phyloP scores from a whole-genome alignment of 768 basidiomycete genomes.

The Gloeostereum incarnatum region DNA sequence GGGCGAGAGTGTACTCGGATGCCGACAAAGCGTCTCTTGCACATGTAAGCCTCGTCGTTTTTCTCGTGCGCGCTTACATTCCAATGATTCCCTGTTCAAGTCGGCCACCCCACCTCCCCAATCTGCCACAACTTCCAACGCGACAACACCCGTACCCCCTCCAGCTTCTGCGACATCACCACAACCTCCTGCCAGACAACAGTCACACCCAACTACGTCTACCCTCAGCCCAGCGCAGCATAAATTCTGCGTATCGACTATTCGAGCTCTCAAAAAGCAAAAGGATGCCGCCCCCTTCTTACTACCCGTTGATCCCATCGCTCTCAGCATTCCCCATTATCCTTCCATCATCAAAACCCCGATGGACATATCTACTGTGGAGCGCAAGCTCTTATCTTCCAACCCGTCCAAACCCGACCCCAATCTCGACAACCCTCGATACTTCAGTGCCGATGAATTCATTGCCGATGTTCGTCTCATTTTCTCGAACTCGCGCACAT shows the following conservation, averaged over 20 bases:
- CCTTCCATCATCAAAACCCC: conserved; percentile 78
- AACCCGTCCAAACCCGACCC: conserved; percentile 72
- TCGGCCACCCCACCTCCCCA: conserved; percentile 69
- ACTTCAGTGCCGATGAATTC: conserved; percentile 72
- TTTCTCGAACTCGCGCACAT: conserved; percentile 80
- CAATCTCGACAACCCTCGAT: conserved; percentile 67
- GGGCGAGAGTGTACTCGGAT: conserved; percentile 68
- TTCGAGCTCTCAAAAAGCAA: conserved; percentile 78
- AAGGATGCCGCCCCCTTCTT: conserved; percentile 80
- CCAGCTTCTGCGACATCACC: conserved; percentile 14
- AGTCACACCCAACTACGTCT: conserved; percentile 17
- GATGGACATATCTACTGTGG: conserved; percentile 92
- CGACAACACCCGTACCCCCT: conserved; percentile 26
- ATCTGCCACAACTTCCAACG: conserved; percentile 31
- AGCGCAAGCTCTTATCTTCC: conserved; percentile 75
- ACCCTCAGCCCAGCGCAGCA: conserved; percentile 63
- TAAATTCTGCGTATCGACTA: conserved; percentile 67
- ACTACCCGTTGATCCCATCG: conserved; percentile 82
- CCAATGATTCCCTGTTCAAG: conserved; percentile 26
- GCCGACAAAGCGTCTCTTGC: conserved; percentile 65
- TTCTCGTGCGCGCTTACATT: conserved; percentile 6
- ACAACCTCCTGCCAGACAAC: conserved; percentile 13
- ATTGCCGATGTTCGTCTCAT: conserved; percentile 79
- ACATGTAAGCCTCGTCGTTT: conserved; percentile 49
- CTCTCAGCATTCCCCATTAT: conserved; percentile 83